phyloP scores from a whole-genome alignment of 2,329 filamentous ascomycete genomes.

The Coniochaeta sp. region DNA sequence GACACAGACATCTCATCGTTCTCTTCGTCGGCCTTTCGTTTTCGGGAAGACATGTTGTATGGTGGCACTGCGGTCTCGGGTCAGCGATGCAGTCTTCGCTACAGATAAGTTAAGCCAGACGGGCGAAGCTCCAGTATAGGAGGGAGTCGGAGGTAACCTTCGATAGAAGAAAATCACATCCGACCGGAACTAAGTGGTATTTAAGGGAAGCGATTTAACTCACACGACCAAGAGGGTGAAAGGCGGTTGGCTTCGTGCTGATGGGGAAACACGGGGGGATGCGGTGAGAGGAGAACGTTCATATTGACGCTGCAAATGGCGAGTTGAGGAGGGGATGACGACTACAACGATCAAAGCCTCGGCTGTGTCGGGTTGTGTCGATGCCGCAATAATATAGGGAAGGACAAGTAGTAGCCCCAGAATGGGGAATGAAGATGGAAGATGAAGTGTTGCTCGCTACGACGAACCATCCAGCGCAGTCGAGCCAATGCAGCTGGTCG shows the following conservation, averaged over 20 bases:
- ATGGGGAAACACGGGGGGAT: slow-evolving; percentile 51
- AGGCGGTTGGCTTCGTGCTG: slow-evolving; percentile 48
- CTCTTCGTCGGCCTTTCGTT: slow-evolving; percentile 83
- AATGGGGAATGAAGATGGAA: background rate
- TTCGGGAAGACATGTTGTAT: slow-evolving; percentile 51
- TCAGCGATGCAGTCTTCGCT: slow-evolving; percentile 2
- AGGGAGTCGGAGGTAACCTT: too few species aligned
- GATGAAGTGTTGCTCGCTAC: background rate
- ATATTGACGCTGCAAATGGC: slow-evolving; percentile 28
- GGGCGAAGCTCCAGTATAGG: too few species aligned
- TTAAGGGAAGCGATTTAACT: slow-evolving; percentile 20
- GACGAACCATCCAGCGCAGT: background rate
- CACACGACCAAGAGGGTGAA: slow-evolving; percentile 49
- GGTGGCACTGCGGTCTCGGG: slow-evolving; percentile 32
- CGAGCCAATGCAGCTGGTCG: background rate
- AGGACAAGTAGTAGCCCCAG: background rate
- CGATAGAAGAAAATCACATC: too few species aligned
- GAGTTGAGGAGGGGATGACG: background rate
- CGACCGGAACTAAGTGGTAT: background rate
- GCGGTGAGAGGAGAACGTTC: slow-evolving; percentile 56
- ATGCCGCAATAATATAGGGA: slow-evolving; percentile 1
- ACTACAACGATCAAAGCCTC: background rate
- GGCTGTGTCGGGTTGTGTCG: background rate
- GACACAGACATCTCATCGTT: slow-evolving; percentile 90
- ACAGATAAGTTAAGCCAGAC: too few species aligned